These are phyloP conservation scores for Lodderomyces jiufengensis DNA, from an alignment of 1,139 yeast genomes.

Conservation along the genomic window DNA sequence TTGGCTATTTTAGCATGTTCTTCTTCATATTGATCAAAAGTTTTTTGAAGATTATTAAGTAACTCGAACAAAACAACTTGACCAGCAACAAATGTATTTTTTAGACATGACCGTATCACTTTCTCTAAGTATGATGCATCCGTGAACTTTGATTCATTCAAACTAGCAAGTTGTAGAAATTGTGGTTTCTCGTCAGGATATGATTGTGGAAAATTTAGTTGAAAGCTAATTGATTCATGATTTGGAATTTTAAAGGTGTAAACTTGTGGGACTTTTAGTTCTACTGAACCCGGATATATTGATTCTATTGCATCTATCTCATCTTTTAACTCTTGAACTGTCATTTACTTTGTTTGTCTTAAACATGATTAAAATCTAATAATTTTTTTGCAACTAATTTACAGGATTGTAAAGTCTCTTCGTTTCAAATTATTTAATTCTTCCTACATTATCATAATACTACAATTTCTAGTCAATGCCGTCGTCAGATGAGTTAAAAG, in stretches of 20 bases:
- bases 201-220: conserved; percentile 61
- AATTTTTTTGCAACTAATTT: too few relatives aligned
- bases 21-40: conserved; percentile 37
- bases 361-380: conserved; percentile 3
- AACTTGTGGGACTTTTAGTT: conserved; percentile 29
- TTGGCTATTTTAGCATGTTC: conserved; percentile 11
- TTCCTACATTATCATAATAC: too few relatives aligned
- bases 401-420: too few relatives aligned
- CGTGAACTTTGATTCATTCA: conserved; percentile 26
- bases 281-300: conserved; percentile 63
- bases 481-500: conserved; percentile 32
- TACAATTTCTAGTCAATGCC: too few relatives aligned
- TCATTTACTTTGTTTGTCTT: conserved; percentile 20
- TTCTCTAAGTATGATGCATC: conserved; percentile 44
- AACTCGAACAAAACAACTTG: conserved; percentile 80
- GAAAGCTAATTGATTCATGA: conserved; percentile 53
- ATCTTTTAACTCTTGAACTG: conserved; percentile 61
- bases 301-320: conserved; percentile 85
- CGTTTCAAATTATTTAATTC: too few relatives aligned
- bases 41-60: conserved; percentile 58
- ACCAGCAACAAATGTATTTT: conserved; percentile 49
- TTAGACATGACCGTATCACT: conserved; percentile 47
- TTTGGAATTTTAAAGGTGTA: conserved; percentile 62
- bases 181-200: conserved; percentile 70
- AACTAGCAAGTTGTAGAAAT: conserved; percentile 47